Evolutionary conservation across 768 basidiomycete genomes (phyloP), one percentile per base, ranked within the genome.

Genomic region (Naganishia onofrii): DNA sequence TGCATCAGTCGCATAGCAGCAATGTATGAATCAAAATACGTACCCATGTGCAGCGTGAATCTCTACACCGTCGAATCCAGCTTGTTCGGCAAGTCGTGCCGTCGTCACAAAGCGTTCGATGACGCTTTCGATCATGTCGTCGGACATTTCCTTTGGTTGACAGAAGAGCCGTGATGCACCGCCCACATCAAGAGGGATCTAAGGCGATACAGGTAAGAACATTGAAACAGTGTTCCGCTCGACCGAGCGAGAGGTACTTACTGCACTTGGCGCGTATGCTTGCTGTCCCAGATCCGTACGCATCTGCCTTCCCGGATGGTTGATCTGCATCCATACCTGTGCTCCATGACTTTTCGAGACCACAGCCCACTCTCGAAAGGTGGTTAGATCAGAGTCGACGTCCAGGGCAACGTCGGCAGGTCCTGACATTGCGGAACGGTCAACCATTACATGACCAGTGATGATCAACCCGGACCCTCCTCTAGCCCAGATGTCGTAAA

Each of bases 61-160:
- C 36, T 68, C 67, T 13, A 68, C 48, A 32, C 67, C 67, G 48
- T 57, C 31, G 31, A 68, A 68, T 54, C 67, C 67, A 56, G 48
- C 67, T 23, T 54, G 4, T 32, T 55, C 31, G 6, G 67, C 67
- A 2, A 55, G 67, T 19, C 23, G 23, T 3, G 67, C 67, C 9
- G 31, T 56, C 3, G 15, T 38, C 17, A 23, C 32, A 48, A 46
- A 68, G 6, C 53, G 19, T 7, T 54, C 67, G 67, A 68, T 44
- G 34, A 68, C 56, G 29, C 56, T 31, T 21, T 57, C 31, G 15
- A 57, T 31, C 56, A 32, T 31, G 56, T 15, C 15, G 8, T 57
- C 56, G 4, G 29, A 19, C 56, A 57, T 57, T 57, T 26, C 56
- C 13, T 57, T 57, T 3, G 56, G 56, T 51, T 51, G 48, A 12